Evolutionary conservation across 2,329 filamentous ascomycete species (phyloP).

Genomic region (Ophiostoma piceae): DNA sequence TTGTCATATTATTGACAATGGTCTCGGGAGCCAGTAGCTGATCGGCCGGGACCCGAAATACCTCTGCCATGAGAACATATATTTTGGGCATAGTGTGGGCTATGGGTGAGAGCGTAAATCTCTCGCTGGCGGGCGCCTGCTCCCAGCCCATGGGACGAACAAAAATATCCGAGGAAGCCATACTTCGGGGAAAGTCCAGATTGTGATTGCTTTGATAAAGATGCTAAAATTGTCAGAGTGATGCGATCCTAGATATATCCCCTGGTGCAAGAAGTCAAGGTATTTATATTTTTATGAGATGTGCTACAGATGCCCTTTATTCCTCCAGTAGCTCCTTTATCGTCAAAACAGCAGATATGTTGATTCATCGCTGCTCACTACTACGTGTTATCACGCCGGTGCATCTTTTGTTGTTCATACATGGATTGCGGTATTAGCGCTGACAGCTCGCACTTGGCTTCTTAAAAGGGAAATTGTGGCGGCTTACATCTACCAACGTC

Average conservation of each 20-base stretch:
- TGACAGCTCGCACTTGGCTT: not conserved
- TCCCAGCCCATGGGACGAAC: not conserved
- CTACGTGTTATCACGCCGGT: too few relatives aligned
- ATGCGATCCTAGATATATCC: too few relatives aligned
- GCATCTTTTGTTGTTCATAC: not conserved
- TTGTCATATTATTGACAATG: not conserved
- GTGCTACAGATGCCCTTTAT: too few relatives aligned
- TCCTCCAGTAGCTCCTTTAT: too few relatives aligned
- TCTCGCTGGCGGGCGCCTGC: not conserved
- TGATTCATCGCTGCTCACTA: too few relatives aligned
- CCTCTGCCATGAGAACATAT: slow-evolving; percentile 2
- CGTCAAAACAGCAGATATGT: too few relatives aligned
- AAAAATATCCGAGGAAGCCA: not conserved
- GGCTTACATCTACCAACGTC: not conserved
- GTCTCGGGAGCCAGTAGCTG: not conserved
- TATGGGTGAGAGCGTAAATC: not conserved
- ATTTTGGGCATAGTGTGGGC: slow-evolving; percentile 1
- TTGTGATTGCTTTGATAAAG: too few relatives aligned
- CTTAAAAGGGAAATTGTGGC: not conserved
- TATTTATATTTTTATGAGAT: not conserved
- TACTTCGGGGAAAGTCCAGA: not conserved
- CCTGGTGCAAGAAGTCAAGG: not conserved
- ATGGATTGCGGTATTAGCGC: not conserved
- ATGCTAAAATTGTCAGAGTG: too few relatives aligned
- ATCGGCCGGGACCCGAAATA: not conserved